Evolutionary conservation across 2,329 filamentous ascomycete genomes (phyloP), one percentile per base, ranked within the genome.

Genomic region (Aureobasidium sp.): DNA sequence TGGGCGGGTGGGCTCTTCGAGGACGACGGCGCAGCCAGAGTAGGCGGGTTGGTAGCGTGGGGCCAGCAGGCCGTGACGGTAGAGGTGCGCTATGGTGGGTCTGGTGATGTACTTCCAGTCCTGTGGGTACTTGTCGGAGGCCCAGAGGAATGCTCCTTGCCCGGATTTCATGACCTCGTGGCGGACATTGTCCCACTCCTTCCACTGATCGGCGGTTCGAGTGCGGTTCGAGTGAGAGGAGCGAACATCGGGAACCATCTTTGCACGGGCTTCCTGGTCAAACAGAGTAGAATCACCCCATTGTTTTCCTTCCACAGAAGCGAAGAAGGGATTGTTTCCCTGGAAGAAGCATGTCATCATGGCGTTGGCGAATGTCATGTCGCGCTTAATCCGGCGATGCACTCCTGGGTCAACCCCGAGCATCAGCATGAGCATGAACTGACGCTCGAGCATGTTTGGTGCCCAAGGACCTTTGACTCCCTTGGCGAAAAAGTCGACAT

Each of bases 31-130:
- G 49, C 73, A 67, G 5, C 77, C 77, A 4, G 70, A 66, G 49
- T 70, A 67, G 4, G 67, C 35, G 2, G 60, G 61, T 11, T 64
- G 62, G 57, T 71, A 71, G 33, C 69, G 69, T 51, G 68, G 62
- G 25, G 67, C 67, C 55, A 80, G 73, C 37, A 80, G 67, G 53
- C 78, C 78, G 17, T 75, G 74, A 63, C 74, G 74, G 67, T 78
- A 80, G 11, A 80, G 65, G n/a, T 73, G 72, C 1, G 75, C 74
- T 50, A 79, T 69, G 17, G 74, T 74, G 7, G 75, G 75, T 1
- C 77, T 70, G 21, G 73, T 68, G 7, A 67, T 50, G 69, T 65
- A 5, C 65, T 61, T 57, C 51, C 60, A 61, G 31, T 57, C 38
- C 11, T 57, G 37, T 3, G 60, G 60, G 37, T 70, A 67, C 25